Percentiles rank a stretch among this genome's conserved stretches.
phyloP scores from a whole-genome alignment of 1,284 basidiomycete genomes.

The Irpex sp. region DNA sequence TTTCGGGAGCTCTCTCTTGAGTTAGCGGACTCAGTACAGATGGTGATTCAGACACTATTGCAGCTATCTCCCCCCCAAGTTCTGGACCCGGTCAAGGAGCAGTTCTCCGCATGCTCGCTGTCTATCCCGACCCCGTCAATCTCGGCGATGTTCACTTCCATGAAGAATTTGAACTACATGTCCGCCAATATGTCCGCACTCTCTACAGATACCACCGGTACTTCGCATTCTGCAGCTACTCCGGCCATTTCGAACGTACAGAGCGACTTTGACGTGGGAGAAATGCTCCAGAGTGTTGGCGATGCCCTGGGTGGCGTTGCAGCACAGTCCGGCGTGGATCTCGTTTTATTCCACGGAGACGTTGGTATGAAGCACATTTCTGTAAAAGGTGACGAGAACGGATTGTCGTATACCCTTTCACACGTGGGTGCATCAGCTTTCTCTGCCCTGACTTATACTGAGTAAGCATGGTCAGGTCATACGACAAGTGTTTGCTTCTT shows the following conservation, averaged over 20 bases:
- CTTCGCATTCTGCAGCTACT: conserved; percentile 9
- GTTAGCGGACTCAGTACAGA: conserved; percentile 84
- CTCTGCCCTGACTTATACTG: conserved; percentile 7
- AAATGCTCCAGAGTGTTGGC: conserved; percentile 72
- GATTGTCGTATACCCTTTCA: conserved; percentile 73
- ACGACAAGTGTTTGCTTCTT: conserved; percentile 75
- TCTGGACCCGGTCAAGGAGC: conserved; percentile 89
- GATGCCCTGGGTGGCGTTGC: conserved; percentile 84
- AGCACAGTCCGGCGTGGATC: conserved; percentile 79
- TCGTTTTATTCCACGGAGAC: conserved; percentile 87
- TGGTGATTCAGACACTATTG: conserved; percentile 83
- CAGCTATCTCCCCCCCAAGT: conserved; percentile 86
- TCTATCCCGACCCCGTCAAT: conserved; percentile 83
- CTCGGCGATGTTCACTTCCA: conserved; percentile 82
- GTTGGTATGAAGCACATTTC: conserved; percentile 80
- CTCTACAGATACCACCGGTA: conserved; percentile 12
- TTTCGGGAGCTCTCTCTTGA: conserved; percentile 72
- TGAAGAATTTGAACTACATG: conserved; percentile 90
- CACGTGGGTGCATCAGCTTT: conserved; percentile 59
- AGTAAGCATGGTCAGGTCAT: conserved; percentile 54
- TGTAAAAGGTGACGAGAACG: conserved; percentile 83
- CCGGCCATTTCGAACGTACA: conserved; percentile 13
- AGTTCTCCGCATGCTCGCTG: conserved; percentile 82
- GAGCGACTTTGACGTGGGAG: conserved; percentile 64
- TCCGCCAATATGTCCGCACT: conserved; percentile 66